These are phyloP conservation scores for Meira nashicola DNA, from an alignment of 1,284 basidiomycete species.

Conservation along the genomic window DNA sequence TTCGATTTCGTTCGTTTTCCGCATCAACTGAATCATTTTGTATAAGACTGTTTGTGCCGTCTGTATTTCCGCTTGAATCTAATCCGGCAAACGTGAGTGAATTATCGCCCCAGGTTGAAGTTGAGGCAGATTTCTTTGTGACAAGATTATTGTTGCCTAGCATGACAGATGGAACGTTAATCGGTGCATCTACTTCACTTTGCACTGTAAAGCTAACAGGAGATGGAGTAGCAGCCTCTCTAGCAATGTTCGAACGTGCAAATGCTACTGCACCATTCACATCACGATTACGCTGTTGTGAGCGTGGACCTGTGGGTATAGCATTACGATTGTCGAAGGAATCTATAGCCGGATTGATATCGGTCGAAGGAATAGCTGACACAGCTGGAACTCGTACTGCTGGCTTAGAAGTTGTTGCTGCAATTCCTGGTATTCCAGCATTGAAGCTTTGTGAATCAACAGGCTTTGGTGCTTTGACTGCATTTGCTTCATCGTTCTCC, in stretches of 20 bases:
- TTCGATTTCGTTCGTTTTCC: constrained; percentile 8
- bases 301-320: constrained; percentile 16
- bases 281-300: constrained; percentile 9
- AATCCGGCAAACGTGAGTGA: constrained; percentile 33
- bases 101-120: constrained; percentile 39
- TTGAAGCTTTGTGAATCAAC: background rate
- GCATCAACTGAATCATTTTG: constrained; percentile 15
- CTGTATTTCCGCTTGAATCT: background rate
- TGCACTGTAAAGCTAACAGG: constrained; percentile 46
- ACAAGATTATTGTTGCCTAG: background rate
- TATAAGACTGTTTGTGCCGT: constrained; percentile 26
- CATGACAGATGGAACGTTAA: background rate
- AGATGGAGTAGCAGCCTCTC: constrained; percentile 20
- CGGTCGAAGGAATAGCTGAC: background rate
- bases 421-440: background rate
- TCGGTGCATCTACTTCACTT: constrained; percentile 34
- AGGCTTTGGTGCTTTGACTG: background rate
- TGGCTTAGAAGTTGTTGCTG: background rate
- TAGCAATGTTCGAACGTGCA: constrained; percentile 9
- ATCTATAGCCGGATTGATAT: background rate
- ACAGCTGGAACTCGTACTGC: background rate
- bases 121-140: background rate
- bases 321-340: background rate
- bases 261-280: constrained; percentile 34
- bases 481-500: background rate